Conservation (phyloP, 2,329 filamentous ascomycete genomes). For the Scorias spongiosa region DNA sequence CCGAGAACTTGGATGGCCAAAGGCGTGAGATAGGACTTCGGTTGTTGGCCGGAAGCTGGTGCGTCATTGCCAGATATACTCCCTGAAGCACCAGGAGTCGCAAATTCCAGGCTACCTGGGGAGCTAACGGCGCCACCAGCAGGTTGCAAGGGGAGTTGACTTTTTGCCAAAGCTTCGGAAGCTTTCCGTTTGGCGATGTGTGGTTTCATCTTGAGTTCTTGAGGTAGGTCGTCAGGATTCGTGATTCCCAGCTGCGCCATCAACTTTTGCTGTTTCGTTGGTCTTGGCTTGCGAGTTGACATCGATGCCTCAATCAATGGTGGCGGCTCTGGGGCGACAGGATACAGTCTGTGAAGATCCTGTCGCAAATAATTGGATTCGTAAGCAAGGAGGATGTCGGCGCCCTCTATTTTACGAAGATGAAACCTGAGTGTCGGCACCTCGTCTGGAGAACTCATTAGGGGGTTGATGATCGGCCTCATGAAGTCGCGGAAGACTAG, state of each 20-base stretch:
- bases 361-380: slow-evolving; percentile 98
- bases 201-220: slow-evolving; percentile 65
- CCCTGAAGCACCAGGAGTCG: slow-evolving; percentile 2
- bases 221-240: slow-evolving; percentile 78
- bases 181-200: slow-evolving; percentile 55
- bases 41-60: not conserved
- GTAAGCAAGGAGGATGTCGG: slow-evolving; percentile 76
- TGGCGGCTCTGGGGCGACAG: slow-evolving; percentile 72
- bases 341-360: slow-evolving; percentile 87
- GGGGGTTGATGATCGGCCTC: slow-evolving; percentile 61
- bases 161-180: slow-evolving; percentile 15
- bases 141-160: slow-evolving; percentile 15
- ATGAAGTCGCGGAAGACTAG: slow-evolving; percentile 74
- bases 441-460: slow-evolving; percentile 70
- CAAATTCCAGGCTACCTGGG: slow-evolving; percentile 6
- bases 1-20: slow-evolving; percentile 12
- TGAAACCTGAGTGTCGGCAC: slow-evolving; percentile 87
- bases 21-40: slow-evolving; percentile 10
- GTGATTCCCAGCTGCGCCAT: slow-evolving; percentile 78
- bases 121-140: slow-evolving; percentile 11
- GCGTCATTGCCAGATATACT: not conserved
- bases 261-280: slow-evolving; percentile 92
- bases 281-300: slow-evolving; percentile 86
- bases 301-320: slow-evolving; percentile 75
- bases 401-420: slow-evolving; percentile 89